Conservation (phyloP, 2,329 filamentous ascomycete species). For the Aspergillus eucalypticola region DNA sequence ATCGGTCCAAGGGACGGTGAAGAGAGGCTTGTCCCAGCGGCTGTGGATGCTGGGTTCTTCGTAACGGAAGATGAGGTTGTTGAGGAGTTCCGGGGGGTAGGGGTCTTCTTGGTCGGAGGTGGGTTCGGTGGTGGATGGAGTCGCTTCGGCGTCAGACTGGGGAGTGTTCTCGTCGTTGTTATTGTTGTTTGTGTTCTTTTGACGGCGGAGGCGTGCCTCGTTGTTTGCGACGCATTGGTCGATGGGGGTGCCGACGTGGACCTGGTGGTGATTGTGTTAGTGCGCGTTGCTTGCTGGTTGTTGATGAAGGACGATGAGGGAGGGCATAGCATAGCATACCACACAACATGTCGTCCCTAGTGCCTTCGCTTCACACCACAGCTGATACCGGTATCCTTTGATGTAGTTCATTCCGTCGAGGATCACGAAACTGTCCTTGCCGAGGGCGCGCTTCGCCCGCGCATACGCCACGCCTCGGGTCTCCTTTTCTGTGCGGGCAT, state of each 20-base stretch:
- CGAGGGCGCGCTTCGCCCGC: constrained; percentile 60
- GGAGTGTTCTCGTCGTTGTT: not conserved
- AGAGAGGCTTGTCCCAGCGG: constrained; percentile 66
- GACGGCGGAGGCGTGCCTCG: constrained; percentile 35
- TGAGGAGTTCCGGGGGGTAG: constrained; percentile 59
- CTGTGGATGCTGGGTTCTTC: constrained; percentile 68
- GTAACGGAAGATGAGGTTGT: constrained; percentile 66
- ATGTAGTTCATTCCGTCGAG: constrained; percentile 68
- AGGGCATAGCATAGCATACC: constrained; percentile 40
- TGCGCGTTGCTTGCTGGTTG: not conserved
- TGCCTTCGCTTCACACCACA: constrained; percentile 68
- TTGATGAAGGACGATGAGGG: not conserved
- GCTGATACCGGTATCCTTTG: constrained; percentile 67
- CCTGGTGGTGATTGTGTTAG: constrained; percentile 34
- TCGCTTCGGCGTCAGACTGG: constrained; percentile 9
- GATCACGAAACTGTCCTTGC: constrained; percentile 61
- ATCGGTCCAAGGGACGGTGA: constrained; percentile 61
- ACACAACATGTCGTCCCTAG: constrained; percentile 63
- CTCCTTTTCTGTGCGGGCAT: constrained; percentile 62
- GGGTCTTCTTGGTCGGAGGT: constrained; percentile 31
- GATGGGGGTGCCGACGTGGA: constrained; percentile 59
- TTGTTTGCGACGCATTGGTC: constrained; percentile 60
- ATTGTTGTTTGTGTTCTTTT: constrained; percentile 14
- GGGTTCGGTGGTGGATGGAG: not conserved
- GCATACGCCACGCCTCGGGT: constrained; percentile 63